phyloP scores from a whole-genome alignment of 192 early-diverging fungal genomes.

The Paraglomus brasilianum region DNA sequence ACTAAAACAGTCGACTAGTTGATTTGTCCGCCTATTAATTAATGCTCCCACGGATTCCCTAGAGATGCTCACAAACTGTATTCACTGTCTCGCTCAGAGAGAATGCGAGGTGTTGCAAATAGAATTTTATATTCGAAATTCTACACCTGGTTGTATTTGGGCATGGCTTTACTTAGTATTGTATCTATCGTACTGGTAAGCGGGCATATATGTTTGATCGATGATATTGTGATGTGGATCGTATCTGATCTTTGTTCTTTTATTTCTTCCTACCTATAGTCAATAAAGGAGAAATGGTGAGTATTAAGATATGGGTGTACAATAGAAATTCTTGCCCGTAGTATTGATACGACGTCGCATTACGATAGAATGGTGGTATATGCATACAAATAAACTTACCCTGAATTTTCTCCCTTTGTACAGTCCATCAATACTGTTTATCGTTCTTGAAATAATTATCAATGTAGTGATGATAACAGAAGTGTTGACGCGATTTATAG shows the following conservation, averaged over 20 bases:
- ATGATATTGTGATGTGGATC: background rate
- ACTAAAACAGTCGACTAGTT: no score
- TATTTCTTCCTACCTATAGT: slow-evolving; percentile 31
- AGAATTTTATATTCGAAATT: slow-evolving; percentile 58
- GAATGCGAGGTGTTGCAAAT: slow-evolving; percentile 58
- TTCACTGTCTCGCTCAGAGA: slow-evolving; percentile 47
- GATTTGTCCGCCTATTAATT: no score
- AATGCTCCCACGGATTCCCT: no score
- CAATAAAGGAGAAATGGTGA: slow-evolving; percentile 48
- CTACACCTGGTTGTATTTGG: slow-evolving; percentile 56
- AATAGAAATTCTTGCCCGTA: no score
- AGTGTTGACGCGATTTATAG: slow-evolving; percentile 62
- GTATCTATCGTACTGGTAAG: slow-evolving; percentile 53
- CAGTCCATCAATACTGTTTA: slow-evolving; percentile 65
- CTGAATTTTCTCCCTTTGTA: slow-evolving; percentile 19
- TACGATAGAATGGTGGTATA: background rate
- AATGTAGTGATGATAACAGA: slow-evolving; percentile 77
- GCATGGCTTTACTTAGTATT: slow-evolving; percentile 48
- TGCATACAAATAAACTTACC: background rate
- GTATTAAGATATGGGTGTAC: no score
- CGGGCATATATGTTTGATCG: background rate
- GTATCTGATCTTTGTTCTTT: background rate
- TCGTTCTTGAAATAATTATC: slow-evolving; percentile 67
- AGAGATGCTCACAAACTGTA: no score
- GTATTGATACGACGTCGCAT: background rate